Evolutionary conservation across 2,329 filamentous ascomycete species (phyloP), one percentile per base, ranked within the genome.

Genomic region (Penicillium sp.): DNA sequence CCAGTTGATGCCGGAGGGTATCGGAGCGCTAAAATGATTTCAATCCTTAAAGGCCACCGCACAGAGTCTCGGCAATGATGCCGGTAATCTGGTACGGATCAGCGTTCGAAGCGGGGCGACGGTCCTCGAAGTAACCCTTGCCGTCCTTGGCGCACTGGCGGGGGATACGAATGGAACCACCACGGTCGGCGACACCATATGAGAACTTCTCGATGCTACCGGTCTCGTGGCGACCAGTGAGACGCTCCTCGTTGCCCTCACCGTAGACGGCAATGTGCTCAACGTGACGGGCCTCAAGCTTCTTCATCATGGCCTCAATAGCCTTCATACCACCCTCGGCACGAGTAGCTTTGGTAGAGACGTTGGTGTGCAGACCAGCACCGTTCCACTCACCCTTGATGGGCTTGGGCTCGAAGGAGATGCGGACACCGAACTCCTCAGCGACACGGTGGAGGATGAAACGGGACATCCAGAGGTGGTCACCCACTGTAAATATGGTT

Each of bases 371-470:
- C 50, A 96, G 88, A 78, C 92, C 92, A 59, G 92, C 92, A 72
- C 93, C 95, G 83, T 98, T 98, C 93, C 95, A 98, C 83, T 96
- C 89, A 72, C 93, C 93, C 58, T 88, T 87, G 66, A 98, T 93
- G 66, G 93, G 93, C 87, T 99, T 99, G 75, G 95, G 95, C 73
- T 93, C 86, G 77, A 97, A 89, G 39, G 93, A 96, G 64, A 98
- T 93, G 85, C 93, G 93, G 78, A 89, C 93, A 72, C 93, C 95
- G 72, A 97, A 97, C 73, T 98, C 93, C 78, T 99, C 95, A 53
- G 93, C 91, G 60, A 98, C 90, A 66, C 93, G 90, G 84, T 90
- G 85, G 65, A 96, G 89, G 69, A 96, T 83, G 86, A 92, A 96
- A 65, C 91, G 89, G 64, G 91, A 90, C 71, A 96, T 83, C 95